Evolutionary conservation across 768 basidiomycete genomes (phyloP).

Genomic region (Xerocomellus chrysenteron): DNA sequence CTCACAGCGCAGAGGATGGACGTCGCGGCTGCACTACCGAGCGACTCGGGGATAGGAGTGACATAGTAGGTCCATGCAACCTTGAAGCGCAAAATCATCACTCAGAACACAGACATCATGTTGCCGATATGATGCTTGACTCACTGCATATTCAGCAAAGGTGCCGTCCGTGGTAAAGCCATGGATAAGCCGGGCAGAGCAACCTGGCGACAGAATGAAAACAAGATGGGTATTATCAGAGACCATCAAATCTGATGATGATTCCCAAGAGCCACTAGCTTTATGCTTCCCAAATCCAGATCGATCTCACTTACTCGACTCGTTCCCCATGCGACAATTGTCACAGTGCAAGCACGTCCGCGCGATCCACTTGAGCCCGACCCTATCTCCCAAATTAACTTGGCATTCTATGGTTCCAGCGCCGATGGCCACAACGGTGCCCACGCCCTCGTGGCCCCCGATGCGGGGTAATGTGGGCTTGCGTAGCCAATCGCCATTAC

Average conservation of each 20-base stretch:
- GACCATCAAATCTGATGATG: not conserved
- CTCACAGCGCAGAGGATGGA: constrained; percentile 44
- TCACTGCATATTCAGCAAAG: constrained; percentile 40
- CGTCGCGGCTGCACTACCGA: constrained; percentile 41
- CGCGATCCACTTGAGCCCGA: constrained; percentile 46
- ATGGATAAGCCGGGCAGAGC: not conserved
- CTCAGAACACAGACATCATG: not conserved
- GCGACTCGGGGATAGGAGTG: constrained; percentile 43
- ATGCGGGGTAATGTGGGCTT: constrained; percentile 32
- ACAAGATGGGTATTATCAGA: not conserved
- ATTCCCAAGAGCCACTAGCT: too few species aligned
- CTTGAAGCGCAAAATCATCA: constrained; percentile 12
- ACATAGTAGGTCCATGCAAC: constrained; percentile 39
- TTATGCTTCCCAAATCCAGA: too few species aligned
- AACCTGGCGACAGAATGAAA: constrained; percentile 11
- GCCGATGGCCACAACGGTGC: constrained; percentile 44
- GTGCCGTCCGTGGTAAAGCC: constrained; percentile 47
- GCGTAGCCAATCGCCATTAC: constrained; percentile 38
- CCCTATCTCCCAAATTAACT: constrained; percentile 39
- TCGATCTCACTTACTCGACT: constrained; percentile 25
- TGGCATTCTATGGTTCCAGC: constrained; percentile 29
- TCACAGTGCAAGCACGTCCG: constrained; percentile 41
- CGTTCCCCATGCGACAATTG: constrained; percentile 39
- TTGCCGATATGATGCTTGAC: not conserved
- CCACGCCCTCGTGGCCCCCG: constrained; percentile 50